Conservation (phyloP, 2,329 filamentous ascomycete species). For the Fusarium dimerum region DNA sequence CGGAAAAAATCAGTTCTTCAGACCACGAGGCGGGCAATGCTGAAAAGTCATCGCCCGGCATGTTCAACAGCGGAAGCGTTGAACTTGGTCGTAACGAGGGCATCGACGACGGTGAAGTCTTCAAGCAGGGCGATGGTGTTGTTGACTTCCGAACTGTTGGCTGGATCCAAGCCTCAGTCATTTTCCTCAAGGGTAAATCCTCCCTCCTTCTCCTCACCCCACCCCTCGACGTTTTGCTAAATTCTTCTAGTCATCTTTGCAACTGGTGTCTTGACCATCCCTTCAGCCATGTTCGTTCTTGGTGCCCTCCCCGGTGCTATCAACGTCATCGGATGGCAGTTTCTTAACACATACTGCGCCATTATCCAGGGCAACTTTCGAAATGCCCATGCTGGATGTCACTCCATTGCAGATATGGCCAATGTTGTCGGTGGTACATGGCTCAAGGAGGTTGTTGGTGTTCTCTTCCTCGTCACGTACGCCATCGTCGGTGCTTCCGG, state of each 20-base stretch:
- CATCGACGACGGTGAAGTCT: constrained; percentile 42
- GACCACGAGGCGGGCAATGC: too few relatives aligned
- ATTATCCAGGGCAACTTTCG: constrained; percentile 43
- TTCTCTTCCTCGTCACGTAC: constrained; percentile 59
- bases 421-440: constrained; percentile 53
- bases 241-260: constrained; percentile 43
- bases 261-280: constrained; percentile 44
- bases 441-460: constrained; percentile 53
- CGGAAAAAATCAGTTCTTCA: too few relatives aligned
- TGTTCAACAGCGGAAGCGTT: constrained; percentile 13
- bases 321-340: constrained; percentile 44
- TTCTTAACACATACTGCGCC: constrained; percentile 42
- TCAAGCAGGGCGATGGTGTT: constrained; percentile 43
- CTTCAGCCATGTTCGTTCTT: constrained; percentile 43
- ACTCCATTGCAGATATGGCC: constrained; percentile 49
- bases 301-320: constrained; percentile 45
- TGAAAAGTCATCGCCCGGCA: too few relatives aligned
- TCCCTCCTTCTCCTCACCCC: neutral
- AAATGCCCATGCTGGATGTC: constrained; percentile 39
- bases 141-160: constrained; percentile 50
- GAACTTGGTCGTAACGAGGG: constrained; percentile 20
- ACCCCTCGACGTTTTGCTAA: too few relatives aligned
- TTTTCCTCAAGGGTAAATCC: constrained; percentile 45
- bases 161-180: constrained; percentile 49
- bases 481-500: constrained; percentile 57